A percentile compares a stretch with the other conserved stretches of the same genome.
phyloP scores from a whole-genome alignment of 2,329 filamentous ascomycete genomes.

The Chaetomium sp. region DNA sequence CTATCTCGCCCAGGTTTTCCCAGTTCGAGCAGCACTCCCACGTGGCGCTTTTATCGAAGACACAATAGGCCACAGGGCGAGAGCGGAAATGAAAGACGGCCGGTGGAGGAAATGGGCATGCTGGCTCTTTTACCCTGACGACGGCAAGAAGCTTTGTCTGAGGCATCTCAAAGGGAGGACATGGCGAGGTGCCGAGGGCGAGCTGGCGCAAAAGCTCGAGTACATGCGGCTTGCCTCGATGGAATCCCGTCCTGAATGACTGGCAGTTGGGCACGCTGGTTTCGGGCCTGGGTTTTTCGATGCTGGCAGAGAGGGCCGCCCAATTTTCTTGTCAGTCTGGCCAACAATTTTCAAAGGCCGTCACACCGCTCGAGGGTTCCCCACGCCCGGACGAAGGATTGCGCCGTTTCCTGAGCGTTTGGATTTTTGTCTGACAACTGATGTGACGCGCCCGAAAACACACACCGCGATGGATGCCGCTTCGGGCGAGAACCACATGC shows the following conservation, averaged over 20 bases:
- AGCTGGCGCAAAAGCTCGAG: conserved; percentile 20
- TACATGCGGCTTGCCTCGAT: conserved; percentile 19
- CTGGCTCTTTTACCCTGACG: conserved; percentile 48
- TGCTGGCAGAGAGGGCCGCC: too few species aligned
- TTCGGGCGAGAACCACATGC: background rate
- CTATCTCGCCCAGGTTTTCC: conserved; percentile 45
- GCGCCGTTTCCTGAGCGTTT: too few species aligned
- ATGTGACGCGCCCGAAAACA: too few species aligned
- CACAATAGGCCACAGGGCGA: conserved; percentile 46
- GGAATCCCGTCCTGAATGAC: background rate
- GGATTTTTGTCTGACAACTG: too few species aligned
- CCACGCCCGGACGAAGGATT: too few species aligned
- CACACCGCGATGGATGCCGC: conserved; percentile 1
- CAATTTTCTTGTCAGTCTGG: too few species aligned
- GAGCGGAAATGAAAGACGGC: conserved; percentile 51
- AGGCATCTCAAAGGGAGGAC: conserved; percentile 46
- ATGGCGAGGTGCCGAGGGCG: conserved; percentile 38
- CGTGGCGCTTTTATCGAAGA: conserved; percentile 53
- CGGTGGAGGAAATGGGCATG: conserved; percentile 47
- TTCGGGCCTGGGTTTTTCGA: too few species aligned
- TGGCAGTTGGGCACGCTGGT: background rate
- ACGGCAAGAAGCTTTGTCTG: conserved; percentile 40
- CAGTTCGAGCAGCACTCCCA: conserved; percentile 42
- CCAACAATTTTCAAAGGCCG: too few species aligned
- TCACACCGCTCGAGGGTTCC: too few species aligned